These are phyloP conservation scores for Penicillium salamii DNA, from an alignment of 495 filamentous ascomycete genomes.

Conservation along the genomic window DNA sequence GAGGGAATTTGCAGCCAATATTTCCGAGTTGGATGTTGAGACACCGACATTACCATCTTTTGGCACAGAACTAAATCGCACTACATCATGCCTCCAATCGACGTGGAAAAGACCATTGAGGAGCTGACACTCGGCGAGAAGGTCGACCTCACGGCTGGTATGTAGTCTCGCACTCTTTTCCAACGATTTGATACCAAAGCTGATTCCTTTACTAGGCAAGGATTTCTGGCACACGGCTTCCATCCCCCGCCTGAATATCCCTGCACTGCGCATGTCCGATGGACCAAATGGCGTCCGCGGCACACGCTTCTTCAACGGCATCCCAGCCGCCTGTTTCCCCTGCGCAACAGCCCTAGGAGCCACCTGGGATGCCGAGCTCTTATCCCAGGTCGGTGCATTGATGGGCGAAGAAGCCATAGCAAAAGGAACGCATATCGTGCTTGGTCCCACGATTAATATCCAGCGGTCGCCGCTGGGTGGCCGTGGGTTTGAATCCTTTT, in stretches of 20 bases:
- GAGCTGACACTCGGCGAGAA: slow-evolving; percentile 63
- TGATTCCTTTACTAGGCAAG: slow-evolving; percentile 41
- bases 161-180: slow-evolving; percentile 3
- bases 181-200: not conserved
- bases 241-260: slow-evolving; percentile 66
- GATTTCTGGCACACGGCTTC: slow-evolving; percentile 78
- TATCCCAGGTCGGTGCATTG: slow-evolving; percentile 55
- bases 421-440: slow-evolving; percentile 67
- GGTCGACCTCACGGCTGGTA: slow-evolving; percentile 58
- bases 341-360: slow-evolving; percentile 68
- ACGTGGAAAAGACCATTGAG: slow-evolving; percentile 60
- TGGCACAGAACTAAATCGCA: not conserved
- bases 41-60: no score
- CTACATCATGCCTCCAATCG: slow-evolving; percentile 52
- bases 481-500: slow-evolving; percentile 76
- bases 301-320: slow-evolving; percentile 69
- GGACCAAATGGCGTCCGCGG: slow-evolving; percentile 76
- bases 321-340: slow-evolving; percentile 65
- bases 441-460: slow-evolving; percentile 77
- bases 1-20: not conserved
- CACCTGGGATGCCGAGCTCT: slow-evolving; percentile 65
- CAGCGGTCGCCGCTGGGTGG: slow-evolving; percentile 75
- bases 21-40: no score
- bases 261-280: slow-evolving; percentile 66
- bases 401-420: slow-evolving; percentile 69